phyloP scores from a whole-genome alignment of 1,284 basidiomycete species.

The Microbotryomycetes sp. region DNA sequence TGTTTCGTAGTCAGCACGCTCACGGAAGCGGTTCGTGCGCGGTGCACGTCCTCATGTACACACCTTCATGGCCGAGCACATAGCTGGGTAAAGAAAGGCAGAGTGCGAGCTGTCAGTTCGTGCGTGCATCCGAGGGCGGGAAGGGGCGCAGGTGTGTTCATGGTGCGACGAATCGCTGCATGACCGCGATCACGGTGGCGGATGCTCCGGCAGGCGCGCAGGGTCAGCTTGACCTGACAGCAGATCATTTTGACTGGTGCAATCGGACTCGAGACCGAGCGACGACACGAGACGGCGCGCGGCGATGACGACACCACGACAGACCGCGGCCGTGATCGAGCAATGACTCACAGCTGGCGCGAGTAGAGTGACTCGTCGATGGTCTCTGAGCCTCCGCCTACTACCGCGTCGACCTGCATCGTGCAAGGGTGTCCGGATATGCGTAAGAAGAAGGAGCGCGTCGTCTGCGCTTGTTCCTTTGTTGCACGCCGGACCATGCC shows the following conservation, averaged over 20 bases:
- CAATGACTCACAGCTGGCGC: conserved; percentile 80
- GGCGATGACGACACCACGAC: not conserved
- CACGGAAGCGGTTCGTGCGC: not conserved
- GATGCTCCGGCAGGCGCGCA: no score
- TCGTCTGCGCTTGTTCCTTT: no score
- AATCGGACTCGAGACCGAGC: not conserved
- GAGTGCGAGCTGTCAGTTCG: not conserved
- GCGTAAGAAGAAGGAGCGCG: no score
- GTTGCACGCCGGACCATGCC: no score
- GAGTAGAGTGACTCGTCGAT: conserved; percentile 60
- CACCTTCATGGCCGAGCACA: conserved; percentile 92
- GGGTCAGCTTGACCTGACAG: no score
- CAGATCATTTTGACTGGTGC: not conserved
- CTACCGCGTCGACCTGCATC: conserved; percentile 14
- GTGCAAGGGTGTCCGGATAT: not conserved
- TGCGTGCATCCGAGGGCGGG: no score
- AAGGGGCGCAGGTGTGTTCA: no score
- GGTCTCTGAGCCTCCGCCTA: conserved; percentile 4
- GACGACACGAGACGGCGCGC: not conserved
- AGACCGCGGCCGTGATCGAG: no score
- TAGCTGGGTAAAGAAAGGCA: conserved; percentile 52
- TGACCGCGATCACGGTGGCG: no score
- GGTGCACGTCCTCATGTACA: conserved; percentile 19
- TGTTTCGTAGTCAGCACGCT: not conserved
- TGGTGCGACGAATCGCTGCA: no score